These are phyloP conservation scores for Neurospora discreta DNA, from an alignment of 495 filamentous ascomycete species.

Conservation along the genomic window DNA sequence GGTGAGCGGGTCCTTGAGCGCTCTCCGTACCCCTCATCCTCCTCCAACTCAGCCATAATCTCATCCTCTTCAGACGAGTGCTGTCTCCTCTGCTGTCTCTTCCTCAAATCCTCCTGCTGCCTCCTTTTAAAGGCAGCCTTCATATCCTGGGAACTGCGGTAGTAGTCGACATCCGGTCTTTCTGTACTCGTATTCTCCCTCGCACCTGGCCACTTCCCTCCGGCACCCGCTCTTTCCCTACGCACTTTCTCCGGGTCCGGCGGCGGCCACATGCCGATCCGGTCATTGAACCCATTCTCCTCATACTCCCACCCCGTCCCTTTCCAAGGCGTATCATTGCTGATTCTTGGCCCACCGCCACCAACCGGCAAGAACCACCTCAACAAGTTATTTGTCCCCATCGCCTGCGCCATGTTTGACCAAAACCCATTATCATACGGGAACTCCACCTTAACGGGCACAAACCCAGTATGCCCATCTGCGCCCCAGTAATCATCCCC, in stretches of 20 bases:
- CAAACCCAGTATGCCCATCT: constrained; percentile 42
- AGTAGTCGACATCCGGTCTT: constrained; percentile 4
- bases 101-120: constrained; percentile 36
- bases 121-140: constrained; percentile 24
- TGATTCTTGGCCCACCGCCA: constrained; percentile 26
- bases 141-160: constrained; percentile 14
- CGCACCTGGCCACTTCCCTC: constrained; percentile 23
- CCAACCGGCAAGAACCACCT: constrained; percentile 42
- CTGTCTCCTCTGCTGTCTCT: constrained; percentile 31
- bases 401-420: constrained; percentile 77
- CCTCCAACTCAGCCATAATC: constrained; percentile 30
- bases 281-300: constrained; percentile 81
- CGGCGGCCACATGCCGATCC: constrained; percentile 63
- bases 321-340: constrained; percentile 4
- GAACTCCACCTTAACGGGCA: constrained; percentile 51
- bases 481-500: constrained; percentile 29
- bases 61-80: constrained; percentile 26
- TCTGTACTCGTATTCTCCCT: constrained; percentile 1
- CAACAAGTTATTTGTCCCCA: constrained; percentile 76
- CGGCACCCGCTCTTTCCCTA: constrained; percentile 9
- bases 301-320: constrained; percentile 55
- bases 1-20: constrained; percentile 23
- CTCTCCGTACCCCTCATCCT: constrained; percentile 28
- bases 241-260: constrained; percentile 77
- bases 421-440: constrained; percentile 90